Conservation (phyloP, 345 rosid genomes). For the Chamaenerion angustifolium region DNA sequence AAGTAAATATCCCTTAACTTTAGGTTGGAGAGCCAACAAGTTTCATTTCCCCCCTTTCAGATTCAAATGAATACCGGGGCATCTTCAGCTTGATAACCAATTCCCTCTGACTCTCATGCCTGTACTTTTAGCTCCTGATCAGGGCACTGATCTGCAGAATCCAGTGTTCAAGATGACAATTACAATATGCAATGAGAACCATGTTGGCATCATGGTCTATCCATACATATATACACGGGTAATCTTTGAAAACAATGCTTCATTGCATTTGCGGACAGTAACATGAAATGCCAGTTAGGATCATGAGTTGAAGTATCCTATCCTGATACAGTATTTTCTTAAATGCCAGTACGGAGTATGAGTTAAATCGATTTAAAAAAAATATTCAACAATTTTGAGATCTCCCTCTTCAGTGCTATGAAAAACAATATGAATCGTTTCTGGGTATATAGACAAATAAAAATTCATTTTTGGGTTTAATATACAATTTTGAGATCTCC, state of each 20-base stretch:
- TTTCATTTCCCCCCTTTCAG: slow-evolving; percentile 29
- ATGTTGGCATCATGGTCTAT: slow-evolving; percentile 65
- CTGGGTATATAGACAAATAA: no score
- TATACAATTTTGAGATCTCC: no score
- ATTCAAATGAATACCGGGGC: slow-evolving; percentile 82
- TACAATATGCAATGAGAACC: slow-evolving; percentile 59
- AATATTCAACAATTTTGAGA: no score
- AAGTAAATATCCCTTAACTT: no score
- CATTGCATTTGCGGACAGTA: background rate
- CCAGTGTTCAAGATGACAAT: slow-evolving; percentile 91
- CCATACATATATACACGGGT: slow-evolving; percentile 90
- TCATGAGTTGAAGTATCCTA: background rate
- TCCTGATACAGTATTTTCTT: slow-evolving; percentile 1
- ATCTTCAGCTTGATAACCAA: slow-evolving; percentile 88
- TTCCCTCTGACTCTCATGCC: slow-evolving; percentile 93
- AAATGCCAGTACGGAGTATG: no score
- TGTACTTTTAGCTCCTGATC: slow-evolving; percentile 80
- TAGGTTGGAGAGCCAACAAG: no score
- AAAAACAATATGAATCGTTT: no score
- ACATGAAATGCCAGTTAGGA: no score
- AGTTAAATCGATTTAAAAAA: no score
- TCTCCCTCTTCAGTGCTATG: no score
- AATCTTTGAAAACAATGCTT: slow-evolving; percentile 12
- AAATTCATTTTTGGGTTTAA: no score
- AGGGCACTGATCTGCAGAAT: slow-evolving; percentile 50